Base-by-base conservation (phyloP, 495 filamentous ascomycete species). In the Aspergillus wentii region DNA sequence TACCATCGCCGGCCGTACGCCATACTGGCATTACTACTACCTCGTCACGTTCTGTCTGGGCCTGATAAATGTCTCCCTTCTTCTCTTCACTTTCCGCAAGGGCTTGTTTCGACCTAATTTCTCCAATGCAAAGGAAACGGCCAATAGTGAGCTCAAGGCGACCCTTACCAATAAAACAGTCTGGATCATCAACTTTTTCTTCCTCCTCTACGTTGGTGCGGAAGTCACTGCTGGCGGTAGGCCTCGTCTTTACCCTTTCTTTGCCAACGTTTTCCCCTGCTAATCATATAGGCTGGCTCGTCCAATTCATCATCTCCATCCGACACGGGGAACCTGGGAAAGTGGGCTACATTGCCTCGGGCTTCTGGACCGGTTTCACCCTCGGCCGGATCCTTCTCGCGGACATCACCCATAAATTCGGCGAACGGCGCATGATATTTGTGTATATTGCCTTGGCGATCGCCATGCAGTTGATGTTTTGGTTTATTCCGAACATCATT, bases 311-410 rank as follows among this genome's bases (percentile, higher is more conserved):
- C 25, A 76, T 84, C 50, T 68, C 61, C 6, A 65, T 72, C 25
- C 75, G 82, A 20, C 51, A 70, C 45, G 81, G 80, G 2, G 56
- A 78, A 40, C 75, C 78, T 3, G 56, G 66, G n/a, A 56, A 70
- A 9, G 78, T 85, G 4, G 83, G 83, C n/a, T 86, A 85, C 47
- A 78, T 85, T 4, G 83, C 82, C 3, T 70, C 81, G 3, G 80
- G 79, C 3, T 88, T 86, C 56, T 86, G 83, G 84, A 76, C 57
- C 5, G 82, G 82, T 16, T 79, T 88, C 42, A 85, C 83, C 3
- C 43, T 75, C 2, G 72, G 72, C 1, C 49, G 74, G 8, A 30
- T 78, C 4, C 20, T 74, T n/a, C 61, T 80, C 1, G 66, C 70
- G 10, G 73, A 77, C 41, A 68, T 71, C 0, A 77, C 71, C 5